Base-by-base conservation (phyloP, 176 grass and related monocot genomes). In the Ampelocalamus luodianensis region DNA sequence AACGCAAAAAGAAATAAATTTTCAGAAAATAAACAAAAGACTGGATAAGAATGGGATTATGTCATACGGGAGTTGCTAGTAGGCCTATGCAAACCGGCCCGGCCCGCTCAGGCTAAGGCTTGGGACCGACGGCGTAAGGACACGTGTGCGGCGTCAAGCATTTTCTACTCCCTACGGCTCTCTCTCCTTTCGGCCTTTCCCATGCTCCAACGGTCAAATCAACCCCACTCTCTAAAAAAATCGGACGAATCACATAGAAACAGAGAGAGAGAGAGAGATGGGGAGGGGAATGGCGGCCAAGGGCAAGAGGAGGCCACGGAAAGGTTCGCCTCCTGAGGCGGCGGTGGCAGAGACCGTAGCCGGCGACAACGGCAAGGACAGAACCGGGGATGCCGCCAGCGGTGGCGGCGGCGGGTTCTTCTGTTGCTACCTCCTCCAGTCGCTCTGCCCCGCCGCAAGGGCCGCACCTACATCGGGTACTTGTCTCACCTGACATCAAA, bases 401-500 rank as follows among this genome's bases (percentile, higher is more conserved):
- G 61, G 38, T 23, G 59, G 18, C 58, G 62, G 45, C 12, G 37
- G 79, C 20, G 42, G 89, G 32, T 98, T 98, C 86, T 98, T 88
- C 80, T 90, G 93, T 40, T 98, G 96, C 83, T 98, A 98, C 82
- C 90, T 98, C 50, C 96, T 98, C 48, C 82, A 80, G 14, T 98
- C 93, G 8, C 72, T 89, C 65, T 93, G 91, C 89, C 91, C 68
- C 93, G 96, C 29, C 79, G 62, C 83, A 98, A 92, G 81, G 36
- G 91, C 58, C 77, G 74, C 38, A 93, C 96, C 49, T 98, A 98
- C 87, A 95, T 98, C 73, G 91, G 96, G 93, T 95, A 43, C 69
- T 67, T 37, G 24, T 16, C 23, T 45, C 51, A 38, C 20, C 66
- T 71, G 66, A 23, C 15, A 7, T 15, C 3, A 26, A 77, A 24